phyloP scores from a whole-genome alignment of 345 rosid genomes.

The Citrus trifoliata region DNA sequence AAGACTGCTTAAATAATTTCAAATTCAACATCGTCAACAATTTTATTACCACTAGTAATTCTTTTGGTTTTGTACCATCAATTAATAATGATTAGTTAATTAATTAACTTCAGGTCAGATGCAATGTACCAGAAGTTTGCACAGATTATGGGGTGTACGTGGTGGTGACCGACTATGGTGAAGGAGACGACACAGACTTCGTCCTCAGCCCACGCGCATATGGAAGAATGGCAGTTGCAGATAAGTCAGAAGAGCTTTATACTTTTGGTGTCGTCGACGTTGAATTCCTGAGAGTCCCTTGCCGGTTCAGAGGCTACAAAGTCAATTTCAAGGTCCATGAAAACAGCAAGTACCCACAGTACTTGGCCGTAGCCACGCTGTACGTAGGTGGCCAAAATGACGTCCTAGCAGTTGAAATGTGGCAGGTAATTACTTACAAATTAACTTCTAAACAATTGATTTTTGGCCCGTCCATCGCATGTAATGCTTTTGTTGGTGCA shows the following conservation, averaged over 20 bases:
- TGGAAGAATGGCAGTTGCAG: constrained; percentile 43
- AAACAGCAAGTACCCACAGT: constrained; percentile 53
- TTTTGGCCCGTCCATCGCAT: no score
- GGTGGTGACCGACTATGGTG: constrained; percentile 85
- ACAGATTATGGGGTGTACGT: constrained; percentile 55
- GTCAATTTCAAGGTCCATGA: constrained; percentile 63
- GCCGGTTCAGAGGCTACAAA: constrained; percentile 46
- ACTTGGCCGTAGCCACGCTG: constrained; percentile 58
- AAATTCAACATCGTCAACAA: background rate
- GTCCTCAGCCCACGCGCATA: constrained; percentile 71
- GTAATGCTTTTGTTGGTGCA: constrained; percentile 15
- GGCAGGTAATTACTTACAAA: constrained; percentile 42
- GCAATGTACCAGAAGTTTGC: constrained; percentile 59
- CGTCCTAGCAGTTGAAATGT: constrained; percentile 53
- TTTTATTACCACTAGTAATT: background rate
- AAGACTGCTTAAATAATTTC: background rate
- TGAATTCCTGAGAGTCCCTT: constrained; percentile 67
- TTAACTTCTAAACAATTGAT: no score
- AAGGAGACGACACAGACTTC: constrained; percentile 80
- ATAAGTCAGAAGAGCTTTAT: constrained; percentile 36
- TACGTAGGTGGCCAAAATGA: constrained; percentile 57
- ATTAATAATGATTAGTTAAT: background rate
- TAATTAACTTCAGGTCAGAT: constrained; percentile 53
- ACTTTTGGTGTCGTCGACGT: constrained; percentile 76
- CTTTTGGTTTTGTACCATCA: background rate